Evolutionary conservation across 768 basidiomycete species (phyloP), one percentile per base, ranked within the genome.

Genomic region (Leccinum variicolor): DNA sequence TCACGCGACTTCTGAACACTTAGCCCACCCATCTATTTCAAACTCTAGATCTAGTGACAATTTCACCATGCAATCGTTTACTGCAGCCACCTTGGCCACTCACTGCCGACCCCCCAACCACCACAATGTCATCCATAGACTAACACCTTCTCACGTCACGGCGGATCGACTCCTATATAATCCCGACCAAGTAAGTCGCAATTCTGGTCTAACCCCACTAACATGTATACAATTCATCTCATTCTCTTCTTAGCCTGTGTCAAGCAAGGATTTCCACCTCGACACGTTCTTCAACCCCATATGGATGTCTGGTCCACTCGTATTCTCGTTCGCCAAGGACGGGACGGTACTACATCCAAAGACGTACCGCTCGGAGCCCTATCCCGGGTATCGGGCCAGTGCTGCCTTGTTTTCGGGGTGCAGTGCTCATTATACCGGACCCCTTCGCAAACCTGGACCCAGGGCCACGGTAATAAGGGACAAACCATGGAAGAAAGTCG

Each of bases 261-360:
- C 36, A 3, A 29, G 19, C 15, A 53, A 25, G 26, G 72, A 87
- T 81, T 70, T 86, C 77, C 65, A 81, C 78, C 51, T 77, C 70
- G 62, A 86, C 77, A 33, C 77, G 70, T 57, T 83, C 76, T 55
- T 77, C 72, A 56, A 76, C 61, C 43, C 65, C 58, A 34, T 77
- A 70, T 45, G 83, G 79, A 70, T 59, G 61, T 56, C 62, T 2
- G 63, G 68, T 43, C 62, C 64, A 36, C 36, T 62, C 6, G 66
- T 68, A 6, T 68, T 70, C 47, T 56, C 61, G 7, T 68, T 66
- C 6, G 46, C 64, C 29, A 36, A 62, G 36, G 58, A 65, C 13
- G 69, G 58, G 15, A 65, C 48, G 52, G 33, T 73, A 43, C 49
- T 62, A 9, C 45, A 29, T 31, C 61, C 56, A 2, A 29, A 55